Evolutionary conservation across 257 asterid genomes (phyloP).

Genomic region (Catharanthus roseus): DNA sequence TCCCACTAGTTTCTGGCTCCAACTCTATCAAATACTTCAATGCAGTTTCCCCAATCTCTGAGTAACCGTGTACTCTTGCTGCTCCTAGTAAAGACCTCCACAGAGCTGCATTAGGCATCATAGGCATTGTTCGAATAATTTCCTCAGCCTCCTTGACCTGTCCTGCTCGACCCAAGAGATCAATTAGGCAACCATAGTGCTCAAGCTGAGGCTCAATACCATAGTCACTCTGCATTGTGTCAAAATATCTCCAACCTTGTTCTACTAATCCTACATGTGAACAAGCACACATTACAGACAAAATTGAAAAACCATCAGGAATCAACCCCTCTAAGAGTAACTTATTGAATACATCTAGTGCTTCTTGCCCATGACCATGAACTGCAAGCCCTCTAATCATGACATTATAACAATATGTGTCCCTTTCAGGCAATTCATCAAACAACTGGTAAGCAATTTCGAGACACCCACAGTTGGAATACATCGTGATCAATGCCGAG

Average conservation of each 20-base stretch:
- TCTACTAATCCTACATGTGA: conserved; percentile 63
- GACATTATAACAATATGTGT: conserved; percentile 52
- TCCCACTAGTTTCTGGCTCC: conserved; percentile 56
- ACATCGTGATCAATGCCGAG: conserved; percentile 48
- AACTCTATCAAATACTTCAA: conserved; percentile 34
- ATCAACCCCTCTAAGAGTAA: conserved; percentile 35
- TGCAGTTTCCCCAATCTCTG: conserved; percentile 47
- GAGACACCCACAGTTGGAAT: conserved; percentile 53
- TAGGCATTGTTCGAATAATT: conserved; percentile 34
- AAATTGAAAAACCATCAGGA: conserved; percentile 46
- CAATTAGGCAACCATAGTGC: conserved; percentile 34
- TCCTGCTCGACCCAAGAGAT: conserved; percentile 64
- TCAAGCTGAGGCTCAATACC: no score
- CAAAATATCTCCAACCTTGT: conserved; percentile 46
- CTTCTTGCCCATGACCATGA: conserved; percentile 49
- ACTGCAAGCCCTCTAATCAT: conserved; percentile 66
- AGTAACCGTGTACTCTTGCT: conserved; percentile 53
- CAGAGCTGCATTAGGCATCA: conserved; percentile 47
- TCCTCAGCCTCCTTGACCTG: conserved; percentile 47
- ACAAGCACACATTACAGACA: conserved; percentile 58
- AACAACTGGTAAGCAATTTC: conserved; percentile 42
- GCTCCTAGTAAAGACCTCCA: no score
- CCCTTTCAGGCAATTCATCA: conserved; percentile 34
- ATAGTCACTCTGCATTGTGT: conserved; percentile 33
- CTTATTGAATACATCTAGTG: conserved; percentile 44